Conservation (phyloP, 2,329 filamentous ascomycete species). For the Nemania sp. region DNA sequence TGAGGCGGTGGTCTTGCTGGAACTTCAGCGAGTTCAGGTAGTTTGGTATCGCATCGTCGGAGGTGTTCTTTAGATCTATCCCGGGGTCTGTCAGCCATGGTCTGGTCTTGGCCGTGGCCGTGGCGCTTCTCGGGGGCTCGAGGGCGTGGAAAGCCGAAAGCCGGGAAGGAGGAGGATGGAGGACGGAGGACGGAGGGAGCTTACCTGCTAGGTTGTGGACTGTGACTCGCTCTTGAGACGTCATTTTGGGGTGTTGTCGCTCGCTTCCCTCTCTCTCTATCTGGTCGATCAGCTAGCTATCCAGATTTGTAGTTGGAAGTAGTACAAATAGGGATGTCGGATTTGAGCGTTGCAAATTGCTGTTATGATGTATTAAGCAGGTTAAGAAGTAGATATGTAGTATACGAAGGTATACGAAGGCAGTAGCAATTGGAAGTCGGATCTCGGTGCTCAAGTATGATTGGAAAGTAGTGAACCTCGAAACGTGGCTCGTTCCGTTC, state of each 20-base stretch:
- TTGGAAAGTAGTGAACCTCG: constrained; percentile 1
- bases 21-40: constrained; percentile 91
- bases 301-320: background rate
- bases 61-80: constrained; percentile 92
- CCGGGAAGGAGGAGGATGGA: constrained; percentile 1
- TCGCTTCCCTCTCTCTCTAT: background rate
- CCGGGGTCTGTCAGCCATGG: constrained; percentile 26
- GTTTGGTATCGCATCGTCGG: constrained; percentile 90
- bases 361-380: background rate
- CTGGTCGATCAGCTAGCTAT: background rate
- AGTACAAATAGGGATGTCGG: background rate
- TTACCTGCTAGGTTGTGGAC: constrained; percentile 70
- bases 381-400: background rate
- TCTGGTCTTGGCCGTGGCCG: background rate
- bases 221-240: constrained; percentile 61
- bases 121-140: background rate
- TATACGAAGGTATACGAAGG: too few species aligned
- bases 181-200: constrained; percentile 4
- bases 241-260: constrained; percentile 41
- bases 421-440: too few species aligned
- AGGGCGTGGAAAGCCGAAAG: background rate
- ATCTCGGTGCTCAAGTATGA: background rate
- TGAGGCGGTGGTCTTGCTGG: constrained; percentile 77
- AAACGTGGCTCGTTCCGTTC: constrained; percentile 34
- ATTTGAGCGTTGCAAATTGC: background rate